Percentiles rank a stretch among this genome's conserved stretches.
Conservation (phyloP, 2,329 filamentous ascomycete genomes). For the Neonectria magnoliae region DNA sequence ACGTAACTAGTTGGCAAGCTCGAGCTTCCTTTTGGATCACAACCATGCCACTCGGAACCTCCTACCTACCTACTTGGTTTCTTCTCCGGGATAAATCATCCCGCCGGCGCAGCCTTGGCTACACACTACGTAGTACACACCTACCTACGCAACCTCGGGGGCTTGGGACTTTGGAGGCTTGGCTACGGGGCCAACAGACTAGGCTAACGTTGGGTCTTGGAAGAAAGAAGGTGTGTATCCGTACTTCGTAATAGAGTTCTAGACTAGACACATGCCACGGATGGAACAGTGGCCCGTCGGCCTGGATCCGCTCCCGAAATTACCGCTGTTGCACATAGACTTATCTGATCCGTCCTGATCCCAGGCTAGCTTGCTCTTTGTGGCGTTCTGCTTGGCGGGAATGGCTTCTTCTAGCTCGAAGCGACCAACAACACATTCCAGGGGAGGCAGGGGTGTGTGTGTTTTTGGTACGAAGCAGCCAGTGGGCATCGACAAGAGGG, state of each 20-base stretch:
- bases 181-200: neutral
- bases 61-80: neutral
- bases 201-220: neutral
- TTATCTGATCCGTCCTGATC: slow-evolving; percentile 36
- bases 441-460: neutral
- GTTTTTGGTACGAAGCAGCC: no score
- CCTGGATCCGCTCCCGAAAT: slow-evolving; percentile 37
- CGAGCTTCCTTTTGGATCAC: neutral
- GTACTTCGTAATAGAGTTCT: slow-evolving; percentile 4
- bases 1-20: neutral
- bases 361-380: slow-evolving; percentile 12
- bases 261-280: slow-evolving; percentile 8
- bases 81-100: slow-evolving; percentile 12
- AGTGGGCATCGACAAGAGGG: neutral
- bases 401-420: neutral
- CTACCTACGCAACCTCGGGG: neutral
- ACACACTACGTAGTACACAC: neutral
- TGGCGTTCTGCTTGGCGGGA: neutral
- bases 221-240: neutral
- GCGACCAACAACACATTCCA: neutral
- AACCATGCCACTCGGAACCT: neutral
- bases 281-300: slow-evolving; percentile 27
- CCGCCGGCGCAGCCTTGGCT: slow-evolving; percentile 6
- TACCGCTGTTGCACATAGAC: slow-evolving; percentile 30
- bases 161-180: neutral